These are phyloP conservation scores for Annona squamosa DNA, from an alignment of 164 flowering plant species.

Conservation along the genomic window DNA sequence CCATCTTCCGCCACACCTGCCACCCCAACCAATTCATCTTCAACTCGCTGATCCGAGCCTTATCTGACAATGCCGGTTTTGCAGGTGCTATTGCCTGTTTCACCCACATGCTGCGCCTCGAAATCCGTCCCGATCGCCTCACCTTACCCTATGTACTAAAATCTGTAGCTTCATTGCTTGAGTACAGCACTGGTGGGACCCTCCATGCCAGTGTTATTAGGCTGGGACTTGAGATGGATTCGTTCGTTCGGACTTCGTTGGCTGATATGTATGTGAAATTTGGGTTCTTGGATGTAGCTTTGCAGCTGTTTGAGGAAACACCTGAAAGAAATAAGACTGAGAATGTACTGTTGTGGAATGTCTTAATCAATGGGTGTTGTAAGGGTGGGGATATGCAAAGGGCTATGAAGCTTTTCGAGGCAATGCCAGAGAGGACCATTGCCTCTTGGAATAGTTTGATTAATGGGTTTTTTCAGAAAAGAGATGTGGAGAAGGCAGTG, in stretches of 20 bases:
- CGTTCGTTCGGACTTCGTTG: conserved; percentile 42
- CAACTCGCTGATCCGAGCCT: conserved; percentile 42
- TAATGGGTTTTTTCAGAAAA: conserved; percentile 37
- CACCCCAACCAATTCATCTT: conserved; percentile 25
- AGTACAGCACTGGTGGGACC: conserved; percentile 14
- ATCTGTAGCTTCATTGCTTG: conserved; percentile 25
- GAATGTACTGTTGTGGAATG: conserved; percentile 48
- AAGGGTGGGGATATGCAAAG: conserved; percentile 30
- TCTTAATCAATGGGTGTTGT: conserved; percentile 52
- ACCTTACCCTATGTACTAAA: conserved; percentile 45
- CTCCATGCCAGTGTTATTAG: conserved; percentile 30
- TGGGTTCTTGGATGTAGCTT: conserved; percentile 19
- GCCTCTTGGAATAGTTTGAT: conserved; percentile 51
- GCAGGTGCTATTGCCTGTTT: conserved; percentile 23
- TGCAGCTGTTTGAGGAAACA: conserved; percentile 46
- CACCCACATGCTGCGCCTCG: conserved; percentile 23
- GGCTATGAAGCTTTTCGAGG: conserved; percentile 32
- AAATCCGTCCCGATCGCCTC: conserved; percentile 31
- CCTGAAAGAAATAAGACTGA: conserved; percentile 26
- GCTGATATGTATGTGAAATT: conserved; percentile 47
- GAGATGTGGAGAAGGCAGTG: conserved; percentile 26
- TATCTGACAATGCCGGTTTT: conserved; percentile 25
- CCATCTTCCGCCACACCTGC: conserved; percentile 20
- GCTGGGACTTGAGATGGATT: conserved; percentile 34
- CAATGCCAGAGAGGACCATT: conserved; percentile 35